Evolutionary conservation across 2,329 filamentous ascomycete species (phyloP).

Genomic region (Lachnellula cervina): DNA sequence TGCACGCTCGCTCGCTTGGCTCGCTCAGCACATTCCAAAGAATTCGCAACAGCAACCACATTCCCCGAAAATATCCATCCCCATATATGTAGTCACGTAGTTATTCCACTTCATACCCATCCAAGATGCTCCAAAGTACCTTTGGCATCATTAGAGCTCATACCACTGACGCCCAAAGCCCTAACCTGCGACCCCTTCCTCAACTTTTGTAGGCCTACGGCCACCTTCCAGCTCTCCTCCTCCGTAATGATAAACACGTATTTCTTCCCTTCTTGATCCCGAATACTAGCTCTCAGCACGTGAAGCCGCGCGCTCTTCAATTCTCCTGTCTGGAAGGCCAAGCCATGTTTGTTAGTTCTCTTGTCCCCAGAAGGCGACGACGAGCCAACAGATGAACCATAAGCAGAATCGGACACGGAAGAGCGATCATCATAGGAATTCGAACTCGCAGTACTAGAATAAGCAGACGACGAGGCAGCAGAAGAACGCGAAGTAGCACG

Average conservation of each 20-base stretch:
- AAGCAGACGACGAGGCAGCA: slow-evolving; percentile 38
- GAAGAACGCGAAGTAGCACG: slow-evolving; percentile 37
- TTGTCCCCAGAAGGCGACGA: slow-evolving; percentile 19
- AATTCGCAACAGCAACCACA: slow-evolving; percentile 5
- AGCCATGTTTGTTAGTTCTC: slow-evolving; percentile 24
- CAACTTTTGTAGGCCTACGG: slow-evolving; percentile 55
- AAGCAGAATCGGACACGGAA: slow-evolving; percentile 27
- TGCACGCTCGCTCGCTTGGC: slow-evolving; percentile 12
- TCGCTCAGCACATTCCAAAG: slow-evolving; percentile 18
- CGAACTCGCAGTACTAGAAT: slow-evolving; percentile 32
- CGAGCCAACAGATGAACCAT: slow-evolving; percentile 27
- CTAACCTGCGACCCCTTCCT: slow-evolving; percentile 56
- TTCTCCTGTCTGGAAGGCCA: slow-evolving; percentile 44
- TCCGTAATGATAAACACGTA: slow-evolving; percentile 61
- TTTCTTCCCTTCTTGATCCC: slow-evolving; percentile 62
- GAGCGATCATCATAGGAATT: slow-evolving; percentile 24
- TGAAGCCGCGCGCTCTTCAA: slow-evolving; percentile 54
- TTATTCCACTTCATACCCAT: slow-evolving; percentile 29
- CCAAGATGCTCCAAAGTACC: slow-evolving; percentile 54
- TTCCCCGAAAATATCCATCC: neutral
- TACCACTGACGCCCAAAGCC: slow-evolving; percentile 53
- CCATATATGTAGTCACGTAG: neutral
- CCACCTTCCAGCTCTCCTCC: slow-evolving; percentile 64
- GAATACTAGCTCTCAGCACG: slow-evolving; percentile 57
- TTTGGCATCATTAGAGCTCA: slow-evolving; percentile 50